These are phyloP conservation scores for Pyracantha coccinea DNA, from an alignment of 331 rosid species.

Conservation along the genomic window DNA sequence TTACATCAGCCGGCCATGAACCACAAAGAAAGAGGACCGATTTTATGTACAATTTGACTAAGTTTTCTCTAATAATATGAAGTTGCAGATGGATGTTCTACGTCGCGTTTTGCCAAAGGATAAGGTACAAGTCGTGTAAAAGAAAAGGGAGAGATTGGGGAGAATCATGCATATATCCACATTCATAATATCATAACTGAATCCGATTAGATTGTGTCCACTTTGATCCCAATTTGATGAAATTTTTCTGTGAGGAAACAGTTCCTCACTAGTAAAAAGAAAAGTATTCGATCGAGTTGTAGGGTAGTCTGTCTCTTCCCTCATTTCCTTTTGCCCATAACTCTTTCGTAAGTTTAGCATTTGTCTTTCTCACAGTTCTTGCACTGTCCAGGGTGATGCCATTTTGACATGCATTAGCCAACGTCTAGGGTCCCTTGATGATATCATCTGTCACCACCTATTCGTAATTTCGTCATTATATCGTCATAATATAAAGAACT, in stretches of 20 bases:
- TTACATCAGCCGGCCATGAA: background rate
- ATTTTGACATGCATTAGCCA: slow-evolving; percentile 7
- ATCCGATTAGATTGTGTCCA: slow-evolving; percentile 19
- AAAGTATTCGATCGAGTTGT: slow-evolving; percentile 13
- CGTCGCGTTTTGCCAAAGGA: slow-evolving; percentile 1
- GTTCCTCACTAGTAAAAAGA: slow-evolving; percentile 13
- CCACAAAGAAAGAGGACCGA: background rate
- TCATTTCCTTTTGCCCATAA: slow-evolving; percentile 8
- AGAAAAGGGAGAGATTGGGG: background rate
- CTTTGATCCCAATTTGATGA: slow-evolving; percentile 24
- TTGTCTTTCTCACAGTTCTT: slow-evolving; percentile 15
- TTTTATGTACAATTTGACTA: background rate
- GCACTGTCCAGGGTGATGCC: slow-evolving; percentile 10
- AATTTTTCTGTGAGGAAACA: slow-evolving; percentile 3
- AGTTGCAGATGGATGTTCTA: background rate
- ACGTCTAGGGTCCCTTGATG: background rate
- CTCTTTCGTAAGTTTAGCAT: slow-evolving; percentile 11
- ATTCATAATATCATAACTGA: slow-evolving; percentile 22
- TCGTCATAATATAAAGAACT: background rate
- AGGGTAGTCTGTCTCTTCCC: background rate
- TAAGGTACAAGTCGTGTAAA: slow-evolving; percentile 3
- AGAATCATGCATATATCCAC: background rate
- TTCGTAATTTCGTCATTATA: too few species aligned
- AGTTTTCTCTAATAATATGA: background rate
- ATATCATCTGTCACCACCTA: too few species aligned